Evolutionary conservation across 192 early-diverging fungal species (phyloP).

Genomic region (Gamsiella multidivaricata): DNA sequence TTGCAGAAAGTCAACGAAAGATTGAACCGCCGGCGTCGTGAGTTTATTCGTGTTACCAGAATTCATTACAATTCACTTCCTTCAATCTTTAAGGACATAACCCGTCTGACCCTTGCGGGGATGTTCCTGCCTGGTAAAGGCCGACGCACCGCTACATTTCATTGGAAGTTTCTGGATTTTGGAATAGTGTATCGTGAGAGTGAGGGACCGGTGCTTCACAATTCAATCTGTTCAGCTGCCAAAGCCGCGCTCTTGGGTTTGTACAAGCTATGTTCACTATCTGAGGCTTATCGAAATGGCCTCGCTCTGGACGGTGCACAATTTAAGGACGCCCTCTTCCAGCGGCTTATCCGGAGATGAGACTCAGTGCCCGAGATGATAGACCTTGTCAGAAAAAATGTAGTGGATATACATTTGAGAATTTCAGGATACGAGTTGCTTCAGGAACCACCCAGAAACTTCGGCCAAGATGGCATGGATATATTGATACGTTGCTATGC

Average conservation of each 20-base stretch:
- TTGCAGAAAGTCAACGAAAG: not conserved
- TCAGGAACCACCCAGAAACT: not conserved
- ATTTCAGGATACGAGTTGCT: not conserved
- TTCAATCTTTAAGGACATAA: not conserved
- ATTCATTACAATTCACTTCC: not conserved
- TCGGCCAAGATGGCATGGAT: conserved; percentile 2
- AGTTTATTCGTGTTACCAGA: not conserved
- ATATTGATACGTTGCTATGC: conserved; percentile 18
- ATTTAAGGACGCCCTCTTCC: conserved; percentile 37
- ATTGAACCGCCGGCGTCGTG: not conserved
- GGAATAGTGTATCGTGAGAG: conserved; percentile 29
- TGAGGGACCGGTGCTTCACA: not conserved
- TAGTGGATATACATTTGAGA: not conserved
- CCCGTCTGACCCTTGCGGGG: conserved; percentile 9
- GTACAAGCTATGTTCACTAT: conserved; percentile 21
- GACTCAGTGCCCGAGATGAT: conserved; percentile 11
- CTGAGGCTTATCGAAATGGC: conserved; percentile 16
- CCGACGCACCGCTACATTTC: conserved; percentile 10
- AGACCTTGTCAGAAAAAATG: conserved; percentile 19
- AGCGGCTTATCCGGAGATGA: conserved; percentile 14
- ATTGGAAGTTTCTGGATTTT: conserved; percentile 31
- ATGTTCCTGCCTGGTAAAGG: conserved; percentile 27
- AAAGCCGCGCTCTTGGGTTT: conserved; percentile 21
- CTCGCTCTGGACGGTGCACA: conserved; percentile 7
- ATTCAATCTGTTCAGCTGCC: conserved; percentile 10